Evolutionary conservation across 2,329 filamentous ascomycete species (phyloP).

Genomic region (Colletotrichum sp.): DNA sequence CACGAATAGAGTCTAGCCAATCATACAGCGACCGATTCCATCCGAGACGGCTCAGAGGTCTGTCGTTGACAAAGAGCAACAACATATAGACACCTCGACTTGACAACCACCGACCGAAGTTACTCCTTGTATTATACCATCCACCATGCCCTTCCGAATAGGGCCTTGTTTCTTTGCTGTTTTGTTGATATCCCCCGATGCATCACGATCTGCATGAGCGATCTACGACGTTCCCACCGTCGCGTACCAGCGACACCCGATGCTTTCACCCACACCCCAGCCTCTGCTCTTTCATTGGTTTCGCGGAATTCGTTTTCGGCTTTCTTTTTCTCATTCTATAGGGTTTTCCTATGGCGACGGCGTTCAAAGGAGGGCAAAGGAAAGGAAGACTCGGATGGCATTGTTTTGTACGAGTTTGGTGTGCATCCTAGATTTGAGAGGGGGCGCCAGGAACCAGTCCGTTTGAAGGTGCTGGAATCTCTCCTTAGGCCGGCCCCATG

Average conservation of each 20-base stretch:
- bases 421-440: slow-evolving; percentile 33
- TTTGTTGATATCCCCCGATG: slow-evolving; percentile 40
- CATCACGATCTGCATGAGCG: slow-evolving; percentile 56
- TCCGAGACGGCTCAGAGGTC: slow-evolving; percentile 44
- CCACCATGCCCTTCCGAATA: not conserved
- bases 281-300: slow-evolving; percentile 26
- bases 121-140: slow-evolving; percentile 29
- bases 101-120: not conserved
- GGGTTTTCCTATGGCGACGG: slow-evolving; percentile 18
- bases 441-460: slow-evolving; percentile 30
- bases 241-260: slow-evolving; percentile 20
- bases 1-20: slow-evolving; percentile 79
- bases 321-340: slow-evolving; percentile 6
- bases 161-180: slow-evolving; percentile 27
- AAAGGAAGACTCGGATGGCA: slow-evolving; percentile 15
- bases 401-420: slow-evolving; percentile 26
- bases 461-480: slow-evolving; percentile 11
- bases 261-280: slow-evolving; percentile 11
- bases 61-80: slow-evolving; percentile 47
- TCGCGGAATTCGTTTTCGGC: slow-evolving; percentile 25
- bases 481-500: not conserved
- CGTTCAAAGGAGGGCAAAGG: slow-evolving; percentile 10
- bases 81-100: slow-evolving; percentile 32
- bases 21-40: slow-evolving; percentile 42
- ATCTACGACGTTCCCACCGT: slow-evolving; percentile 42